Percentiles rank a stretch among this genome's conserved stretches.
phyloP scores from a whole-genome alignment of 305 asterid species.

The Rubia balearica region DNA sequence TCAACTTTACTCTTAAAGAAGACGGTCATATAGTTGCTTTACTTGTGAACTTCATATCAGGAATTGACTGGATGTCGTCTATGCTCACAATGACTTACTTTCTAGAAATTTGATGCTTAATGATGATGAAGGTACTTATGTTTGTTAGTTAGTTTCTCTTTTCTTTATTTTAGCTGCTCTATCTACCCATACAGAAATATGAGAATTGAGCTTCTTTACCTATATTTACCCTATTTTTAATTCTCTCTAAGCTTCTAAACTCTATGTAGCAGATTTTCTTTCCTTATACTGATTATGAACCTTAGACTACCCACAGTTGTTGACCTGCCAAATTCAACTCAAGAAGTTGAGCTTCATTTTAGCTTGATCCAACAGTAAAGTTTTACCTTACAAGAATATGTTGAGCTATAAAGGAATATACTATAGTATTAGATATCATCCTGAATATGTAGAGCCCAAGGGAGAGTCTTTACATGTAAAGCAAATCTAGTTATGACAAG shows the following conservation, averaged over 20 bases:
- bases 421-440: too few species aligned
- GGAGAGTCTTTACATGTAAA: not conserved
- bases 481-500: too few species aligned
- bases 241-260: not conserved
- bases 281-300: not conserved
- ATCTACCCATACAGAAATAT: not conserved
- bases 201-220: too few species aligned
- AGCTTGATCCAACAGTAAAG: not conserved
- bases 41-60: slow-evolving; percentile 27
- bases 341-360: not conserved
- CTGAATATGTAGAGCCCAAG: too few species aligned
- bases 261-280: not conserved
- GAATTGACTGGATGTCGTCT: slow-evolving; percentile 67
- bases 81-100: slow-evolving; percentile 80
- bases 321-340: not conserved
- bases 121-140: slow-evolving; percentile 69
- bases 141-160: slow-evolving; percentile 11
- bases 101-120: slow-evolving; percentile 91
- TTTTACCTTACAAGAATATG: not conserved
- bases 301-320: not conserved
- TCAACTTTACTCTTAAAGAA: not conserved
- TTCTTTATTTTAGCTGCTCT: not conserved
- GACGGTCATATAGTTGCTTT: not conserved
- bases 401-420: too few species aligned
- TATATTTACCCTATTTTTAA: not conserved